These are phyloP conservation scores for Fragaria iinumae DNA, from an alignment of 306 rosid genomes.

Conservation along the genomic window DNA sequence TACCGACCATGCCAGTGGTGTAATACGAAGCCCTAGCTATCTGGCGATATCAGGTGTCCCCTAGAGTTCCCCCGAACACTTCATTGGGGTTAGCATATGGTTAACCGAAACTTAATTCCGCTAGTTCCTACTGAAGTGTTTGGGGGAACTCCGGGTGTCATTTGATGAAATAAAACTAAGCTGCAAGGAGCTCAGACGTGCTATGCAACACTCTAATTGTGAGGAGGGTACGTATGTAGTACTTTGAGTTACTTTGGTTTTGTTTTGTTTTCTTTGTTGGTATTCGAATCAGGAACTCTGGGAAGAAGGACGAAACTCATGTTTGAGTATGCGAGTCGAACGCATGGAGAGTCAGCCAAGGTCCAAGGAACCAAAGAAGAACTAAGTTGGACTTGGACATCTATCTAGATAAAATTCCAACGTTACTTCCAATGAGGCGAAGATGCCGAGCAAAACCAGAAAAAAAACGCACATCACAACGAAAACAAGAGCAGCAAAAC, in stretches of 20 bases:
- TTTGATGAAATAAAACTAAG: conserved; percentile 1
- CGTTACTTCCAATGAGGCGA: background rate
- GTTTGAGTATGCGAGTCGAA: background rate
- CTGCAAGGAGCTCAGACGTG: background rate
- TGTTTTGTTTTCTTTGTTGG: background rate
- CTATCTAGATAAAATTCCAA: background rate
- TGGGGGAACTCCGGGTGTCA: conserved; percentile 22
- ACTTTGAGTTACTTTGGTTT: background rate
- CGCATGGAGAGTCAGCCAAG: background rate
- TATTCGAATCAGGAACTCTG: background rate
- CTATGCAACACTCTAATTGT: background rate
- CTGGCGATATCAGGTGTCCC: conserved; percentile 18
- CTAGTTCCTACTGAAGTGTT: conserved; percentile 17
- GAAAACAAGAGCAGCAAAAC: background rate
- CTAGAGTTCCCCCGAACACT: conserved; percentile 40
- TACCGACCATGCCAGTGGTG: background rate
- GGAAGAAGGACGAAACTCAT: background rate
- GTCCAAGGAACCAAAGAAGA: background rate
- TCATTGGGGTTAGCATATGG: conserved; percentile 6
- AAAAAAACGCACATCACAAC: background rate
- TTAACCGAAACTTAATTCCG: background rate
- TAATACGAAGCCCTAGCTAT: background rate
- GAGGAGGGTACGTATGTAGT: background rate
- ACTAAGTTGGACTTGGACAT: background rate
- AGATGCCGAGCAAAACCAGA: background rate